Conservation (phyloP, 768 basidiomycete genomes). For the Lentinula boryana region DNA sequence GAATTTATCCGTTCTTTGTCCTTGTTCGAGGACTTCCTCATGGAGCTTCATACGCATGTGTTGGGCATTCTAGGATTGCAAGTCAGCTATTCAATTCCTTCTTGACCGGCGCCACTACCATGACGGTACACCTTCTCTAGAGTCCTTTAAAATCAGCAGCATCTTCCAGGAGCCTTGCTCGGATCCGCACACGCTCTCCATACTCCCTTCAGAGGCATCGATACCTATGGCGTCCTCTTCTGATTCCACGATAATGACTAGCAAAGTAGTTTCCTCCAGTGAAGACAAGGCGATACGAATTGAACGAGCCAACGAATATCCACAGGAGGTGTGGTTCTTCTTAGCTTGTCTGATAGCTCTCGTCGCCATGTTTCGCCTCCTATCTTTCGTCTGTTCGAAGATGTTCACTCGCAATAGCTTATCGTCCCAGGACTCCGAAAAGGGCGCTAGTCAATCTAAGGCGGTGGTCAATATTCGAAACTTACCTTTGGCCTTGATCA, state of each 20-base stretch:
- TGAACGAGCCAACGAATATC: slow-evolving; percentile 24
- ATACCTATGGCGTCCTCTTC: background rate
- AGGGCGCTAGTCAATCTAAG: background rate
- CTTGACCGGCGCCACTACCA: background rate
- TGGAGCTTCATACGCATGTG: background rate
- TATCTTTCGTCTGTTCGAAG: slow-evolving; percentile 16
- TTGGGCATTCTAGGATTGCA: background rate
- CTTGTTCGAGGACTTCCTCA: background rate
- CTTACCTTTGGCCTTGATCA: slow-evolving; percentile 15
- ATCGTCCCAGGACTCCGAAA: background rate
- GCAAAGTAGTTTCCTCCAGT: background rate
- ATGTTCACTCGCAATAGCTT: slow-evolving; percentile 11
- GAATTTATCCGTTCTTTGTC: background rate
- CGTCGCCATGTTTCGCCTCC: slow-evolving; percentile 27
- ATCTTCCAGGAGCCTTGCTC: background rate
- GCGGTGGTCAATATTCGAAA: slow-evolving; percentile 12
- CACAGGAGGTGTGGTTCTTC: slow-evolving; percentile 36
- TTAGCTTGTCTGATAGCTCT: slow-evolving; percentile 36
- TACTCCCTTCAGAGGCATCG: background rate
- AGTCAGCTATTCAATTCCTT: background rate
- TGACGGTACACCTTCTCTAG: background rate
- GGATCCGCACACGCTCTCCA: background rate
- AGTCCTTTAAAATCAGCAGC: background rate
- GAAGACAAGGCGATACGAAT: slow-evolving; percentile 21
- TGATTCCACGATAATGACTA: background rate